Conservation (phyloP, 352 stramenopile species). For the Phytophthora sp. region DNA sequence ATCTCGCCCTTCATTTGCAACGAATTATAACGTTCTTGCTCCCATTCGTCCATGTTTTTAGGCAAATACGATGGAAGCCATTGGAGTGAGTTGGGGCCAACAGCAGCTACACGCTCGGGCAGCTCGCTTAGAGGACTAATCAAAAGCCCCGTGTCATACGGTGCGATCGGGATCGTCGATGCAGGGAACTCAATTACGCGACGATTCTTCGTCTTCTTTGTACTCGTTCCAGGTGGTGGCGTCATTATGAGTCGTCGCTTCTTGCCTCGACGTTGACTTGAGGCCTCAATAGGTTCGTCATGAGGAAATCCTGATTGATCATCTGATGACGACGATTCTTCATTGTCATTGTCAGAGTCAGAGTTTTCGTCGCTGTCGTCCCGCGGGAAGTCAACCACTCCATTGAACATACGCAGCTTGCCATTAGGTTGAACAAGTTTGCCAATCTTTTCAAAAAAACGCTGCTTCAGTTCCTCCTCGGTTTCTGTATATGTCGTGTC, state of each 20-base stretch:
- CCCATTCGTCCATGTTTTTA: constrained; percentile 77
- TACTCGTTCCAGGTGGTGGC: constrained; percentile 22
- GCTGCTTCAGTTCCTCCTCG: constrained; percentile 62
- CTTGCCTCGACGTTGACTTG: constrained; percentile 43
- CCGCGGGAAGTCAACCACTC: constrained; percentile 13
- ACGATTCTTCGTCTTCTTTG: constrained; percentile 56
- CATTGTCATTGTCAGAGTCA: constrained; percentile 40
- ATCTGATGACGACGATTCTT: constrained; percentile 35
- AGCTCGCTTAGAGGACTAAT: constrained; percentile 78
- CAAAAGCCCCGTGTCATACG: constrained; percentile 67
- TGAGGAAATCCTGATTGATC: constrained; percentile 36
- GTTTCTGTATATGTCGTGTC: constrained; percentile 60
- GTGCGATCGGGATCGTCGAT: constrained; percentile 63
- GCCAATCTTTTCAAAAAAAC: constrained; percentile 77
- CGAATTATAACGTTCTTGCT: constrained; percentile 72
- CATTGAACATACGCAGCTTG: constrained; percentile 44
- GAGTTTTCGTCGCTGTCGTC: constrained; percentile 48
- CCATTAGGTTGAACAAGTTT: constrained; percentile 61
- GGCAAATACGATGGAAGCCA: constrained; percentile 78
- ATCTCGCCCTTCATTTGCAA: constrained; percentile 86
- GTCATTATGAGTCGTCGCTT: constrained; percentile 73
- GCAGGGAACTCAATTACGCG: constrained; percentile 76
- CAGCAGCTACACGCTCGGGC: constrained; percentile 66
- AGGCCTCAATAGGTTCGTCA: constrained; percentile 20
- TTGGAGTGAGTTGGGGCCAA: constrained; percentile 68